A percentile compares a stretch with the other conserved stretches of the same genome.
Evolutionary conservation across 2,329 filamentous ascomycete species (phyloP).

Genomic region (Fusarium robinianum): DNA sequence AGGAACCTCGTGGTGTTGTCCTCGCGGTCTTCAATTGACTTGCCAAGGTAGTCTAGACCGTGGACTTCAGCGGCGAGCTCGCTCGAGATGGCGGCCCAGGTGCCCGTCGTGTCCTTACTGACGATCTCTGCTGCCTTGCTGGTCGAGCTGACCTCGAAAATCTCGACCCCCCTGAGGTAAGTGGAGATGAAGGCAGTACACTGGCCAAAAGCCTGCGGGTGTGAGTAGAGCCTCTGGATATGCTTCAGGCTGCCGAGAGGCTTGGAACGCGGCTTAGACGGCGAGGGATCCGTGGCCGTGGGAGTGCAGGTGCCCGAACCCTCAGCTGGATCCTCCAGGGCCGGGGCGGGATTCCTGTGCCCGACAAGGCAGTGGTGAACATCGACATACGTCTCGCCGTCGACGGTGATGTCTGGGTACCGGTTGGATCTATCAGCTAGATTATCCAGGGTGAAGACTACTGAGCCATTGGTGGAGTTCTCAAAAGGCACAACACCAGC

Average conservation of each 20-base stretch:
- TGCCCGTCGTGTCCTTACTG: slow-evolving; percentile 59
- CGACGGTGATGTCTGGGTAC: slow-evolving; percentile 74
- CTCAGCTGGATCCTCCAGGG: slow-evolving; percentile 37
- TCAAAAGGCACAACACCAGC: slow-evolving; percentile 92
- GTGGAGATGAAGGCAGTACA: slow-evolving; percentile 75
- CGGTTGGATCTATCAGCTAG: slow-evolving; percentile 72
- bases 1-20: slow-evolving; percentile 84
- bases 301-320: slow-evolving; percentile 55
- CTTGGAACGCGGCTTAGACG: slow-evolving; percentile 50
- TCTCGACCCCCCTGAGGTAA: slow-evolving; percentile 74
- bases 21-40: slow-evolving; percentile 70
- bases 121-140: slow-evolving; percentile 83
- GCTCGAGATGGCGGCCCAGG: slow-evolving; percentile 78
- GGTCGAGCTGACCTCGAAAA: slow-evolving; percentile 83
- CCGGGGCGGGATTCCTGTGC: slow-evolving; percentile 37
- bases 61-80: slow-evolving; percentile 71
- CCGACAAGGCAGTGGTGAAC: slow-evolving; percentile 89
- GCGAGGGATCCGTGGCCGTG: slow-evolving; percentile 51
- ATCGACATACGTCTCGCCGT: slow-evolving; percentile 81
- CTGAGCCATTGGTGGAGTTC: slow-evolving; percentile 93
- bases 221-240: slow-evolving; percentile 81
- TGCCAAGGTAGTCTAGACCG: slow-evolving; percentile 69
- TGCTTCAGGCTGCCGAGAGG: slow-evolving; percentile 59
- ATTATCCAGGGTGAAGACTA: slow-evolving; percentile 87
- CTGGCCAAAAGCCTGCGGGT: slow-evolving; percentile 95